phyloP scores from a whole-genome alignment of 176 grass and related monocot species.

The Musa acuminata region DNA sequence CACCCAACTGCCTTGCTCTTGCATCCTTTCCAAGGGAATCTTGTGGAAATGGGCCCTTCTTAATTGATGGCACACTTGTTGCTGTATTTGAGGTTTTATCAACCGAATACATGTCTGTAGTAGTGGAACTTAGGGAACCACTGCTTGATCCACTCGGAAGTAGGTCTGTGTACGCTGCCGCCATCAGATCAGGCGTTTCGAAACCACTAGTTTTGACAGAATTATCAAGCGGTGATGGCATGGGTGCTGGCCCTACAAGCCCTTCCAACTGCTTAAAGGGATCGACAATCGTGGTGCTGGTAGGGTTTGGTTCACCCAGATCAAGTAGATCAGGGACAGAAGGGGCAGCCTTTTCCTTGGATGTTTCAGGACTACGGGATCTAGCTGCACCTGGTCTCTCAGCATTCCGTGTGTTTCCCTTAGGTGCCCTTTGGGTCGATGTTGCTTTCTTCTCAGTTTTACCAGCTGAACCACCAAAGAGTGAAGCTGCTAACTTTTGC shows the following conservation, averaged over 20 bases:
- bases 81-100: slow-evolving; percentile 24
- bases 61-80: slow-evolving; percentile 19
- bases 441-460: slow-evolving; percentile 52
- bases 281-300: slow-evolving; percentile 33
- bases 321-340: slow-evolving; percentile 77
- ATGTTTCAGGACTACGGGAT: slow-evolving; percentile 29
- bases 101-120: slow-evolving; percentile 13
- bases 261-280: slow-evolving; percentile 84
- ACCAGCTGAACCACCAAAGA: slow-evolving; percentile 61
- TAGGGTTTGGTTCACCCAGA: slow-evolving; percentile 49
- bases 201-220: slow-evolving; percentile 22
- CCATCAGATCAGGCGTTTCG: slow-evolving; percentile 57
- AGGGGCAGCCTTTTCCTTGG: slow-evolving; percentile 38
- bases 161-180: slow-evolving; percentile 46
- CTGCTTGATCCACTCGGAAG: slow-evolving; percentile 13
- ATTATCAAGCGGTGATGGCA: slow-evolving; percentile 24
- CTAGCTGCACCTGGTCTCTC: slow-evolving; percentile 30
- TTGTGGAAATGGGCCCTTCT: slow-evolving; percentile 63
- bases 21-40: slow-evolving; percentile 70
- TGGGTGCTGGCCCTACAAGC: slow-evolving; percentile 47
- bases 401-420: slow-evolving; percentile 30
- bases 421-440: slow-evolving; percentile 35
- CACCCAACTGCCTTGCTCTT: slow-evolving; percentile 59
- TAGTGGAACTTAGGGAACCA: slow-evolving; percentile 16
- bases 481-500: slow-evolving; percentile 75